Evolutionary conservation across 1,284 basidiomycete genomes (phyloP).

Genomic region (Boletus subluridellus): DNA sequence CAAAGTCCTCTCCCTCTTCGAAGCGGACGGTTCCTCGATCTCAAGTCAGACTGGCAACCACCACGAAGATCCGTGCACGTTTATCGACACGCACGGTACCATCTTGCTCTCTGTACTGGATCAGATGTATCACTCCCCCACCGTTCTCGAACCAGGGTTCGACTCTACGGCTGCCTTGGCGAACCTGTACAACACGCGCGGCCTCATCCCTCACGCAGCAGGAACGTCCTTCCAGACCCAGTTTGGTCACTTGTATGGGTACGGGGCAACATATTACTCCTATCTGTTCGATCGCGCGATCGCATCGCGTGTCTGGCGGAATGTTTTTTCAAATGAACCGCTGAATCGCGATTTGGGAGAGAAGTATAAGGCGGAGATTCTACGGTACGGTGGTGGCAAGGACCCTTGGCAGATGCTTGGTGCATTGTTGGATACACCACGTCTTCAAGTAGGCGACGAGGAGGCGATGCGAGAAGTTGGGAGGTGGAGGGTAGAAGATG

Average conservation of each 20-base stretch:
- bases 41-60: constrained; percentile 50
- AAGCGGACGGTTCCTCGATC: constrained; percentile 44
- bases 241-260: constrained; percentile 94
- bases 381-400: constrained; percentile 83
- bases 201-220: constrained; percentile 75
- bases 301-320: constrained; percentile 83
- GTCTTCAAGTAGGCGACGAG: constrained; percentile 66
- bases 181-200: constrained; percentile 62
- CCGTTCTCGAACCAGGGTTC: constrained; percentile 54
- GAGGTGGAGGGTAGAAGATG: constrained; percentile 77
- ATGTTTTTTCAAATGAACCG: constrained; percentile 68
- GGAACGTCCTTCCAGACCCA: constrained; percentile 92
- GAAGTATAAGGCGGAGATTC: constrained; percentile 71
- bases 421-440: constrained; percentile 63
- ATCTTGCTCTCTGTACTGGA: constrained; percentile 89
- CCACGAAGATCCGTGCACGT: constrained; percentile 68
- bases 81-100: constrained; percentile 86
- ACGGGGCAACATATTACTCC: constrained; percentile 96
- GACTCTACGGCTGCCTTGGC: constrained; percentile 70
- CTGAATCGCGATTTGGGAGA: constrained; percentile 69
- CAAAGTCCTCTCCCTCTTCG: constrained; percentile 77
- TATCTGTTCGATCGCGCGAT: constrained; percentile 96
- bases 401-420: constrained; percentile 95
- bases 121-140: constrained; percentile 83
- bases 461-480: constrained; percentile 89